phyloP scores from a whole-genome alignment of 1,139 yeast species.

The Yamadazyma membranifaciens region DNA sequence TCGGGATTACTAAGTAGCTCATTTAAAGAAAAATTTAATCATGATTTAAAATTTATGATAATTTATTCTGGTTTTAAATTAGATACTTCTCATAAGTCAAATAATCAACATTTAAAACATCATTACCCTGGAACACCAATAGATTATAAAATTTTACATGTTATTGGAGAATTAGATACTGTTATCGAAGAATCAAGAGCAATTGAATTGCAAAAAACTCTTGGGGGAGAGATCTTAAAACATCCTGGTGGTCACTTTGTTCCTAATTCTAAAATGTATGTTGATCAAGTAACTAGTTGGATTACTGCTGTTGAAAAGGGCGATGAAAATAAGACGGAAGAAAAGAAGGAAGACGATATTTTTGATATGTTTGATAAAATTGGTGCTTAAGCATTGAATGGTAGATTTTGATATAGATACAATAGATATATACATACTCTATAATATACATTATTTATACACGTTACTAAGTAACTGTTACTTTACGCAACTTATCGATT shows the following conservation, averaged over 20 bases:
- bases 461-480: conserved; percentile 4
- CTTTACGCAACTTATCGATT: background rate
- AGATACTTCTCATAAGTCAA: conserved; percentile 41
- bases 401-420: background rate
- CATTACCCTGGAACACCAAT: conserved; percentile 30
- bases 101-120: conserved; percentile 23
- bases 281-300: conserved; percentile 61
- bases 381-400: conserved; percentile 14
- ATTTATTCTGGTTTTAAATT: conserved; percentile 77
- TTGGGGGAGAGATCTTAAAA: conserved; percentile 38
- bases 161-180: conserved; percentile 85
- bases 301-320: conserved; percentile 24
- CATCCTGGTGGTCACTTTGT: conserved; percentile 91
- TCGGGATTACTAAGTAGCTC: conserved; percentile 44
- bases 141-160: conserved; percentile 57
- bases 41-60: conserved; percentile 58
- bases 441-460: conserved; percentile 10
- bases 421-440: conserved; percentile 1
- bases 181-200: conserved; percentile 78
- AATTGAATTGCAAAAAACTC: conserved; percentile 53
- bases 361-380: conserved; percentile 39
- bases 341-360: conserved; percentile 32
- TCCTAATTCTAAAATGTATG: conserved; percentile 65
- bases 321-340: conserved; percentile 10
- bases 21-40: conserved; percentile 28